Conservation (phyloP, 441 rosid species). For the Iberis amara region DNA sequence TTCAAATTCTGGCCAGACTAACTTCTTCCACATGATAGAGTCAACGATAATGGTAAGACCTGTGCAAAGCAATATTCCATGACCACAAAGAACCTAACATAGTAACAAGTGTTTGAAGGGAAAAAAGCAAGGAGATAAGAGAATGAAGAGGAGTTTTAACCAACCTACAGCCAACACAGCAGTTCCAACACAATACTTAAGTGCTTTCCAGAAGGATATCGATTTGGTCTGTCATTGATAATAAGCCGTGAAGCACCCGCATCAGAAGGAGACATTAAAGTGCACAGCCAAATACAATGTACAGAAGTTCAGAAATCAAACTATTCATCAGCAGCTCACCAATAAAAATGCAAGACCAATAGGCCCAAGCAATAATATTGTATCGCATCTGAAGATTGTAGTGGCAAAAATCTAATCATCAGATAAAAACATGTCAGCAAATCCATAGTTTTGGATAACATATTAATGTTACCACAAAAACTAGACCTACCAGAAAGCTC, state of each 20-base stretch:
- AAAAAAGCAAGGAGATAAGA: conserved; percentile 15
- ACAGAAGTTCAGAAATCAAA: conserved; percentile 14
- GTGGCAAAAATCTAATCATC: conserved; percentile 62
- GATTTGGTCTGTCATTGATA: conserved; percentile 61
- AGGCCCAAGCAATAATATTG: conserved; percentile 71
- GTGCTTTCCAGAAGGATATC: conserved; percentile 60
- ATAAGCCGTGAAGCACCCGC: conserved; percentile 24
- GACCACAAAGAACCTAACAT: conserved; percentile 23
- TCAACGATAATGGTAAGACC: conserved; percentile 74
- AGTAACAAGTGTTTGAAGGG: conserved; percentile 18
- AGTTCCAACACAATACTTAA: conserved; percentile 54
- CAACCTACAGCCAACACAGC: conserved; percentile 61
- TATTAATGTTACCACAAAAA: conserved; percentile 1
- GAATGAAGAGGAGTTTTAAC: conserved; percentile 26
- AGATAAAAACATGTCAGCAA: conserved; percentile 26
- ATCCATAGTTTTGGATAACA: conserved; percentile 20
- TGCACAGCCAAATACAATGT: not conserved
- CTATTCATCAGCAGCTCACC: conserved; percentile 45
- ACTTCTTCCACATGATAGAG: conserved; percentile 86
- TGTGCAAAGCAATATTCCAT: conserved; percentile 39
- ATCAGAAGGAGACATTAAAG: conserved; percentile 30
- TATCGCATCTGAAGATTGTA: conserved; percentile 76
- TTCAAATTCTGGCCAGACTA: conserved; percentile 93
- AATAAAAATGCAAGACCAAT: conserved; percentile 69
- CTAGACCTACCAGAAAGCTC: conserved; percentile 66